Base-by-base conservation (phyloP, 306 rosid genomes). In the Rubus parviflorus region DNA sequence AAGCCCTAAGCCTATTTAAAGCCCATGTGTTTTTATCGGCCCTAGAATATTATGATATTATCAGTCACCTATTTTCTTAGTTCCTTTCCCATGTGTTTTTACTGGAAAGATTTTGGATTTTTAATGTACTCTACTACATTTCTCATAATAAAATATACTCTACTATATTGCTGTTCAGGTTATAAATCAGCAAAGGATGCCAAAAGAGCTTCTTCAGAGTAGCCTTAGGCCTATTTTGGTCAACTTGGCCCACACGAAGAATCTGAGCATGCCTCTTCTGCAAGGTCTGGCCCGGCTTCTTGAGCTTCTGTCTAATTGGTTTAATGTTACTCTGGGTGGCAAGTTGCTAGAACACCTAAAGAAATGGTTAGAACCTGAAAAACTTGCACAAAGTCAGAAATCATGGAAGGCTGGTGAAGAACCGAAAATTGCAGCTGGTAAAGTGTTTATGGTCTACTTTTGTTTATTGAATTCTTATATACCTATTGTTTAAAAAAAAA, bases 331-430 rank as follows among this genome's bases (percentile, higher is more conserved):
- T 68, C 78, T 96, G 86, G 99, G 99, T 64, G 93, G 90, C 63
- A 92, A 96, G 84, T 87, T 96, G 75, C 76, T 96, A 81, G 98
- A 96, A 78, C 99, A 96, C 87, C 90, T 96, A 40, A 96, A 88
- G 87, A 96, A 93, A 92, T 96, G 99, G 99, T 83, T 92, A 81
- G 99, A 96, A 84, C 99, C 99, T 66, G 99, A 96, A 85, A 96
- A 96, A 78, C 96, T 96, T 80, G 98, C 98, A 51, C 96, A 92
- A 62, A 86, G 94, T 85, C 99, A 96, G 84, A 92, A 92, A 80
- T 69, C 90, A 83, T 96, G 99, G 99, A 96, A 96, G 89, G 93
- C 99, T 73, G 99, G 99, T 68, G 99, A 96, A 87, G 99, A 96
- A 83, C 99, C 99, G 52, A 96, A 92, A 87, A 92, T 96, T 83